phyloP scores from a whole-genome alignment of 768 basidiomycete species.

The Amanita thiersii region DNA sequence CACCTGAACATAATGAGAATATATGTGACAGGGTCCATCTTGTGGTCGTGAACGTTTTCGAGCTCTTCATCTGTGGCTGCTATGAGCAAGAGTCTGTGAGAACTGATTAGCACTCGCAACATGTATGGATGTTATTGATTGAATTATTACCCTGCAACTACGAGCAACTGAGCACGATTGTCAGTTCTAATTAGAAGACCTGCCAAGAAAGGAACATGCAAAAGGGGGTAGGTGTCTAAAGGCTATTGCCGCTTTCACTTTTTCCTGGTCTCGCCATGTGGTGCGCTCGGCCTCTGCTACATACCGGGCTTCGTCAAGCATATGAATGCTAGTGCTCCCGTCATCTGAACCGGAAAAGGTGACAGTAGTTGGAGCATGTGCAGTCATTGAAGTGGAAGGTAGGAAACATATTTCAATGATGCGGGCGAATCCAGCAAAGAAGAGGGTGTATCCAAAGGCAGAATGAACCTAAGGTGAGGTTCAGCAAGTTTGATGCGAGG shows the following conservation, averaged over 20 bases:
- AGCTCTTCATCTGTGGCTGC: slow-evolving; percentile 92
- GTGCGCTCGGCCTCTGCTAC: slow-evolving; percentile 11
- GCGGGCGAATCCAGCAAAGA: slow-evolving; percentile 73
- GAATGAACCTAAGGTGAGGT: slow-evolving; percentile 56
- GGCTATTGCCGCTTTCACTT: slow-evolving; percentile 35
- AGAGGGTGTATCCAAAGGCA: slow-evolving; percentile 76
- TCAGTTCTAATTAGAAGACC: background rate
- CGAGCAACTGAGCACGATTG: slow-evolving; percentile 8
- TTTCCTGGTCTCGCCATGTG: slow-evolving; percentile 15
- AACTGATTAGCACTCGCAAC: background rate
- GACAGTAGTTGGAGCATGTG: slow-evolving; percentile 13
- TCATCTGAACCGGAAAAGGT: slow-evolving; percentile 24
- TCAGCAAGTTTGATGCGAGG: background rate
- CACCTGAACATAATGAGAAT: slow-evolving; percentile 78
- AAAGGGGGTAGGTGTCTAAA: slow-evolving; percentile 89
- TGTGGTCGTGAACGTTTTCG: slow-evolving; percentile 52
- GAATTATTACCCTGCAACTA: slow-evolving; percentile 37
- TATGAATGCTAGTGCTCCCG: slow-evolving; percentile 59
- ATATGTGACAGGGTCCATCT: slow-evolving; percentile 91
- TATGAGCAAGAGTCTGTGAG: slow-evolving; percentile 77
- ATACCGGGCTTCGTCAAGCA: slow-evolving; percentile 37
- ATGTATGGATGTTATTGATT: background rate
- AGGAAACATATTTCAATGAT: slow-evolving; percentile 85
- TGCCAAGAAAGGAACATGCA: slow-evolving; percentile 41
- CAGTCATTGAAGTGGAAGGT: slow-evolving; percentile 19